Evolutionary conservation across 2,329 filamentous ascomycete genomes (phyloP).

Genomic region (Dothideomycetes sp.): DNA sequence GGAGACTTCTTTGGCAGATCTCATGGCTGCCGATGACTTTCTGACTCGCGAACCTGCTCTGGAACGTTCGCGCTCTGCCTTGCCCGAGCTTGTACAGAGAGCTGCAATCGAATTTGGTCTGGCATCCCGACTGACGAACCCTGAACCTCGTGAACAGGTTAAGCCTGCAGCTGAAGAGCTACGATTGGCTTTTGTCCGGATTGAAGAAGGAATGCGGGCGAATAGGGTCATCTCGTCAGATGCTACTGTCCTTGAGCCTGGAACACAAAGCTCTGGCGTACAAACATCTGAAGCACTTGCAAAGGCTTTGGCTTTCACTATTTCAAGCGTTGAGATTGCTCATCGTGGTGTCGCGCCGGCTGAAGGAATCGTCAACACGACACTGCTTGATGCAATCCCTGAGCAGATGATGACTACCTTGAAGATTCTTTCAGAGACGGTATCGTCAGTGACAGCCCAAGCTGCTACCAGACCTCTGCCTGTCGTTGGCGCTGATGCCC

Average conservation of each 20-base stretch:
- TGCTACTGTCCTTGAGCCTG: conserved; percentile 3
- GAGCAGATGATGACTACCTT: conserved; percentile 77
- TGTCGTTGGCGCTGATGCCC: conserved; percentile 2
- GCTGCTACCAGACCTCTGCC: conserved; percentile 3
- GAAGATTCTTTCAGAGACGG: conserved; percentile 75
- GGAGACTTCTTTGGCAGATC: no score
- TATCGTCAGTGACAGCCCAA: conserved; percentile 6
- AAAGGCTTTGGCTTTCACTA: conserved; percentile 46
- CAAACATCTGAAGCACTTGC: conserved; percentile 4
- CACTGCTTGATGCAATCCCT: conserved; percentile 72
- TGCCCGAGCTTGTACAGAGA: conserved; percentile 6
- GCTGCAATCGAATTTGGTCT: conserved; percentile 3
- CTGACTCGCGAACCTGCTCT: no score
- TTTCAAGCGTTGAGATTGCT: conserved; percentile 81
- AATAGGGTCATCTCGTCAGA: conserved; percentile 3
- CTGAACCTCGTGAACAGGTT: background rate
- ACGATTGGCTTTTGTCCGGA: conserved; percentile 42
- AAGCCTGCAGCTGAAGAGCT: conserved; percentile 22
- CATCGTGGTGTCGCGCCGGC: conserved; percentile 64
- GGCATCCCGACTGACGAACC: conserved; percentile 2
- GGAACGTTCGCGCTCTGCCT: conserved; percentile 1
- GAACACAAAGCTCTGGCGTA: conserved; percentile 3
- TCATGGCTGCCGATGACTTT: no score
- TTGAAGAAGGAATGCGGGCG: conserved; percentile 33
- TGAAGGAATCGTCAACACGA: conserved; percentile 58